Evolutionary conservation across 2,329 filamentous ascomycete genomes (phyloP).

Genomic region (Colletotrichum magnum): DNA sequence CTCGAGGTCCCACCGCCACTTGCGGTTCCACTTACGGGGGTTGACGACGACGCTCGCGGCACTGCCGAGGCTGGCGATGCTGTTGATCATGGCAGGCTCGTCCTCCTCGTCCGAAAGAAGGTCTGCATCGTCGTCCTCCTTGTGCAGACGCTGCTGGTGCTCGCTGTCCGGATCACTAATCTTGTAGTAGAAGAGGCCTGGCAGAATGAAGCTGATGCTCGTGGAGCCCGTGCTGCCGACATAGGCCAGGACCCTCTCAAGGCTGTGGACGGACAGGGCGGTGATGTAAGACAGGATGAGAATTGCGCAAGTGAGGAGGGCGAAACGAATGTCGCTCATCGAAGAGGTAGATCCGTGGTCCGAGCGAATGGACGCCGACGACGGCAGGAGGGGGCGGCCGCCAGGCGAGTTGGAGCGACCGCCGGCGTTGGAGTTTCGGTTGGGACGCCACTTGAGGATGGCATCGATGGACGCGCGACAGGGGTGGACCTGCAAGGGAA

Average conservation of each 20-base stretch:
- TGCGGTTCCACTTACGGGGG: slow-evolving; percentile 64
- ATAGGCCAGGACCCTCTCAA: slow-evolving; percentile 94
- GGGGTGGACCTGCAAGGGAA: slow-evolving; percentile 94
- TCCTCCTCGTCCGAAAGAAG: slow-evolving; percentile 65
- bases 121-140: slow-evolving; percentile 90
- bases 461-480: slow-evolving; percentile 96
- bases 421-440: slow-evolving; percentile 55
- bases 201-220: slow-evolving; percentile 96
- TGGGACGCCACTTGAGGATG: slow-evolving; percentile 91
- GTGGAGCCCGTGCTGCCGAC: slow-evolving; percentile 96
- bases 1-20: slow-evolving; percentile 73
- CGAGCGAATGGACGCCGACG: slow-evolving; percentile 55
- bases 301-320: slow-evolving; percentile 87
- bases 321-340: slow-evolving; percentile 92
- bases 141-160: slow-evolving; percentile 87
- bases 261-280: slow-evolving; percentile 89
- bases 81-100: slow-evolving; percentile 58
- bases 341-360: slow-evolving; percentile 69
- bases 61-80: slow-evolving; percentile 62
- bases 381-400: slow-evolving; percentile 59
- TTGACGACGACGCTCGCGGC: slow-evolving; percentile 53
- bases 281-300: slow-evolving; percentile 88
- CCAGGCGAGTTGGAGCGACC: slow-evolving; percentile 57
- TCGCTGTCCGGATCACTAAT: slow-evolving; percentile 91
- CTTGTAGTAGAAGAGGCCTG: slow-evolving; percentile 98